Percentiles rank a stretch among this genome's conserved stretches.
Conservation (phyloP, 2,329 filamentous ascomycete genomes). For the Elsinoe fawcettii region DNA sequence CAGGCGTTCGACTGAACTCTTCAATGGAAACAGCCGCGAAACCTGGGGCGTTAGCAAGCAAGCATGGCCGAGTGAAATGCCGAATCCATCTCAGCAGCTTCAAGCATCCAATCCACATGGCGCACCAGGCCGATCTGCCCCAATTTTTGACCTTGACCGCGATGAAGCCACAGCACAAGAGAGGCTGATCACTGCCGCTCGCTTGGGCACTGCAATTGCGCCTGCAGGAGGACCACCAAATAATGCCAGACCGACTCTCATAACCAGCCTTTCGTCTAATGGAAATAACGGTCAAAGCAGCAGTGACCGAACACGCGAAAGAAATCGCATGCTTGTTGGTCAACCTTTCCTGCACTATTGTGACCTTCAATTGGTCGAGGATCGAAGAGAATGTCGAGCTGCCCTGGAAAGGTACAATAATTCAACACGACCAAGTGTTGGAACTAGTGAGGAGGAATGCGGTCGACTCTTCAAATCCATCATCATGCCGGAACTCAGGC, state of each 20-base stretch:
- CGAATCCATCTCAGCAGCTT: not conserved
- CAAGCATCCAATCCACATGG: not conserved
- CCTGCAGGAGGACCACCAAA: not conserved
- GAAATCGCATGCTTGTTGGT: slow-evolving; percentile 81
- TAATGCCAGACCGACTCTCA: not conserved
- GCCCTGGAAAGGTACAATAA: slow-evolving; percentile 84
- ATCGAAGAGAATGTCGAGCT: slow-evolving; percentile 75
- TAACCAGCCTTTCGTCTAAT: not conserved
- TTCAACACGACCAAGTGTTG: slow-evolving; percentile 63
- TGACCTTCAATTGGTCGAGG: slow-evolving; percentile 62
- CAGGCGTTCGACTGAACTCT: slow-evolving; percentile 8
- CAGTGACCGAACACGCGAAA: slow-evolving; percentile 30
- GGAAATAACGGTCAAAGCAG: not conserved
- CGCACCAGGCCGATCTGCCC: not conserved
- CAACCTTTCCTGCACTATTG: slow-evolving; percentile 74
- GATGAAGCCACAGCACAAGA: not conserved
- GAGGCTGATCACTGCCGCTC: slow-evolving; percentile 1
- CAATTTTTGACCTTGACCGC: not conserved
- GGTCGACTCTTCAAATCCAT: slow-evolving; percentile 65
- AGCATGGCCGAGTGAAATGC: not conserved
- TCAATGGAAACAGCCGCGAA: not conserved
- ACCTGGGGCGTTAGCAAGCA: not conserved
- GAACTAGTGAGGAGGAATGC: slow-evolving; percentile 58
- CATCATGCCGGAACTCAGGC: slow-evolving; percentile 50
- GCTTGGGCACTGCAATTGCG: slow-evolving; percentile 11